Evolutionary conservation across 1,284 basidiomycete species (phyloP).

Genomic region (Sporisorium reilianum): DNA sequence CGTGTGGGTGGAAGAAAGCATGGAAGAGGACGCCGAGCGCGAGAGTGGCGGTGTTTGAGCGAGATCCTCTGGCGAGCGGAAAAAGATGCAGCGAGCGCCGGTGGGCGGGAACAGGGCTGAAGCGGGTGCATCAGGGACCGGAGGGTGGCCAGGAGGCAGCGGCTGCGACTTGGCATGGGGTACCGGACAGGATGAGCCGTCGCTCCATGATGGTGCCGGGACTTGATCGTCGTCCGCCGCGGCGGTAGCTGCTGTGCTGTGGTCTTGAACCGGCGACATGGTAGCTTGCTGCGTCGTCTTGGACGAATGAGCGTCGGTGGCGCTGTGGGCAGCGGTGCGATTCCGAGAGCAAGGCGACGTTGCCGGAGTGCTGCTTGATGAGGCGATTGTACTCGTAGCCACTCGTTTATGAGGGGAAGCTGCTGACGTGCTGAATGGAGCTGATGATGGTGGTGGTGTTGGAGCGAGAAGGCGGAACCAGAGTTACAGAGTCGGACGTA

Average conservation of each 20-base stretch:
- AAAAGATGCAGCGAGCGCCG: conserved; percentile 65
- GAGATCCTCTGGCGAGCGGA: conserved; percentile 62
- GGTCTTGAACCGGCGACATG: conserved; percentile 25
- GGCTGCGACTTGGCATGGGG: conserved; percentile 65
- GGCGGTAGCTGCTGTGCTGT: conserved; percentile 4
- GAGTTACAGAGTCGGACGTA: too few species aligned
- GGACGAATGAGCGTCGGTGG: too few species aligned
- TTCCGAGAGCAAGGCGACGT: too few species aligned
- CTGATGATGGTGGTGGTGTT: background rate
- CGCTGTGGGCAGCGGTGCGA: too few species aligned
- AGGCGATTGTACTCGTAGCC: background rate
- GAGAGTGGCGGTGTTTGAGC: conserved; percentile 59
- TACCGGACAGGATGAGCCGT: conserved; percentile 60
- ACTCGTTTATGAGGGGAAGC: background rate
- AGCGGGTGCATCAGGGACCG: conserved; percentile 48
- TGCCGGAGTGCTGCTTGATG: background rate
- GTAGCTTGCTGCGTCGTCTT: background rate
- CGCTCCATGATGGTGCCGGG: conserved; percentile 40
- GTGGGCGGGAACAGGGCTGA: conserved; percentile 63
- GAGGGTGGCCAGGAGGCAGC: conserved; percentile 67
- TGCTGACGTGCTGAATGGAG: conserved; percentile 1
- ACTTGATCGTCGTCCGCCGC: conserved; percentile 5
- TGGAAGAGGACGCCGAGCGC: conserved; percentile 35
- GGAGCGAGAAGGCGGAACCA: too few species aligned
- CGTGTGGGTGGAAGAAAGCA: conserved; percentile 36